Evolutionary conservation across 179 eudicot genomes (phyloP).

Genomic region (Drosera spatulata): DNA sequence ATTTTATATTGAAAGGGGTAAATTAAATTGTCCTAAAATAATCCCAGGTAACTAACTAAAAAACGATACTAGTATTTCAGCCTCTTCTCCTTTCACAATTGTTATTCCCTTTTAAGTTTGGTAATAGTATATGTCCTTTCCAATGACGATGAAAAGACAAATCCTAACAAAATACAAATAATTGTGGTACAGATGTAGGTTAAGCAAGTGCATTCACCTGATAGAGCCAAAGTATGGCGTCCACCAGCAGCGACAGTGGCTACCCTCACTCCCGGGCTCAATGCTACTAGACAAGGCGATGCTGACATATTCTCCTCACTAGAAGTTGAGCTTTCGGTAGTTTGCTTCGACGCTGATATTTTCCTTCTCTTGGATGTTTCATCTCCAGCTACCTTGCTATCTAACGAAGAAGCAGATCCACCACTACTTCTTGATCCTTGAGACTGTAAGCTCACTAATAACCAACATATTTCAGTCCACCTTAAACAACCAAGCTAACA

Average conservation of each 20-base stretch:
- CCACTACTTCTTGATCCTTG: conserved; percentile 46
- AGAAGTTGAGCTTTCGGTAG: conserved; percentile 61
- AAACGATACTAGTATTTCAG: no score
- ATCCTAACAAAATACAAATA: neutral
- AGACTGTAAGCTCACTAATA: conserved; percentile 62
- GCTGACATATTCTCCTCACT: conserved; percentile 70
- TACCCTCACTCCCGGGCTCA: conserved; percentile 82
- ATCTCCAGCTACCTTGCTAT: conserved; percentile 57
- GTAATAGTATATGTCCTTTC: no score
- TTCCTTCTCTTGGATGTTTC: conserved; percentile 74
- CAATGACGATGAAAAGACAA: no score
- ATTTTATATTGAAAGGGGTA: no score
- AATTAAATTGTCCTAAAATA: no score
- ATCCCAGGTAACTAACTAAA: no score
- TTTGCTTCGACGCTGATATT: conserved; percentile 63
- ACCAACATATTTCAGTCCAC: conserved; percentile 2
- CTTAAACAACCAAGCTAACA: neutral
- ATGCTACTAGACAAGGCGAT: conserved; percentile 71
- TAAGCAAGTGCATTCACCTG: conserved; percentile 42
- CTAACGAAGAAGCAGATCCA: conserved; percentile 31
- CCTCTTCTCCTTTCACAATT: no score
- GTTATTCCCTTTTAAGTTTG: no score
- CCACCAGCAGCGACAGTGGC: conserved; percentile 95
- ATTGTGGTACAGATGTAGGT: neutral
- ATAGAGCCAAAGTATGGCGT: conserved; percentile 82